Base-by-base conservation (phyloP, 164 flowering plant genomes). In the Malania oleifera region DNA sequence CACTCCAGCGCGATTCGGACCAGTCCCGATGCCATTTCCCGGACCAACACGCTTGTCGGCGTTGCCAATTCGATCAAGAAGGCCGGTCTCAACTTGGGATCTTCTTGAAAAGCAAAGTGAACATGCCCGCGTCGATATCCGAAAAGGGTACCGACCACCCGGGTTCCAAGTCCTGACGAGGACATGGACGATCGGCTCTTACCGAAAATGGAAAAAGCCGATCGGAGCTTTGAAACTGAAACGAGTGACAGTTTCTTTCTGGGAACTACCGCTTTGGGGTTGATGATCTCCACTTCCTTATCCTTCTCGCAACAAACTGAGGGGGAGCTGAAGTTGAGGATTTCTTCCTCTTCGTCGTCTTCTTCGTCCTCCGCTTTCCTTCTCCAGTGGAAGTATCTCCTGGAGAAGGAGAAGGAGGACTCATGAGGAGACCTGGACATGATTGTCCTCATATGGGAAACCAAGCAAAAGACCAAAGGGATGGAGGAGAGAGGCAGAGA, bases 11-110 rank as follows among this genome's bases (percentile, higher is more conserved):
- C 98, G 34, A 95, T 80, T 47, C 99, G 50, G 5, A 95, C 99
- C 56, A 87, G 49, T 70, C 99, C 99, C 1, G 99, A 91, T 0
- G 96, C 91, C 99, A 95, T 95, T 72, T 95, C 98, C 23, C 77
- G 64, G 14, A 95, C 96, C 52, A 95, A 55, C 2, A 77, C 74
- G 56, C 82, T 77, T 0, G 90, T 95, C 0, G 93, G 85, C 0
- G 82, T 86, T 0, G 89, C 81, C 0, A 91, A 80, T 59, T 95
- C 88, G 3, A 95, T 82, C 38, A 95, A 47, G 43, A 95, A 74
- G 0, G 80, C 83, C 0, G 99, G 99, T 5, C 25, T 28, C 47
- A 66, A 17, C 41, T 75, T 83, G 29, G 80, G 67, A 40, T 82
- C 86, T 8, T 79, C 84, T 56, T 95, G 97, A 38, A 91, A 75